Evolutionary conservation across 129 eudicot species (phyloP), one percentile per base, ranked within the genome.

Genomic region (Flaveria linearis): DNA sequence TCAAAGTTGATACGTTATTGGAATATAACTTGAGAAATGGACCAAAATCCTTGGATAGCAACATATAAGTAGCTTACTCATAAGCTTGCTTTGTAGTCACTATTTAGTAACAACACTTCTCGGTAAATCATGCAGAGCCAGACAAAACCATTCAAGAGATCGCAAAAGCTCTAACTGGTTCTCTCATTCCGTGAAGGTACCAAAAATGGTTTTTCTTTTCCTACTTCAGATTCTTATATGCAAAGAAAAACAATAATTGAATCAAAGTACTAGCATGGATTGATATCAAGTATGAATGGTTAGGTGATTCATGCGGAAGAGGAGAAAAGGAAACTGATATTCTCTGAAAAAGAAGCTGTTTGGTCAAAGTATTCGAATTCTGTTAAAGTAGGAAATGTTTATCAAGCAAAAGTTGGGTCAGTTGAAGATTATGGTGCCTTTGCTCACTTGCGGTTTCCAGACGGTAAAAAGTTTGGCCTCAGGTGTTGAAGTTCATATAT

Each of bases 361-460:
- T 91, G 96, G 97, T 77, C 88, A 28, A 91, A 84, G 51, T 95
- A 69, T 80, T 87, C 97, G 42, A 71, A 70, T 25, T 70, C 81
- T 49, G 76, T 95, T 18, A 85, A 84, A 58, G 85, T 87, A 3
- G 99, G 97, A 51, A 93, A 89, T 53, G 61, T 88, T 65, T 89
- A 74, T 68, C 82, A 95, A 45, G 96, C 84, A 64, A 87, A 74
- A 84, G 92, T 91, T 46, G 94, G 96, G 49, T 61, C 88, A 1
- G 89, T 95, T 17, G 94, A 91, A 84, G 94, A 89, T 68, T 95
- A 86, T 66, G 97, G 99, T 78, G 99, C 99, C 82, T 89, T 95
- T 52, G 80, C 91, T 79, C 92, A 95, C 82, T 83, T 95, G 53
- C 91, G 79, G 58, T 87, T 91, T 65, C 85, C 92, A 69, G 97